A percentile compares a stretch with the other conserved stretches of the same genome.
Evolutionary conservation across 257 asterid species (phyloP).

Genomic region (Przewalskia tangutica): DNA sequence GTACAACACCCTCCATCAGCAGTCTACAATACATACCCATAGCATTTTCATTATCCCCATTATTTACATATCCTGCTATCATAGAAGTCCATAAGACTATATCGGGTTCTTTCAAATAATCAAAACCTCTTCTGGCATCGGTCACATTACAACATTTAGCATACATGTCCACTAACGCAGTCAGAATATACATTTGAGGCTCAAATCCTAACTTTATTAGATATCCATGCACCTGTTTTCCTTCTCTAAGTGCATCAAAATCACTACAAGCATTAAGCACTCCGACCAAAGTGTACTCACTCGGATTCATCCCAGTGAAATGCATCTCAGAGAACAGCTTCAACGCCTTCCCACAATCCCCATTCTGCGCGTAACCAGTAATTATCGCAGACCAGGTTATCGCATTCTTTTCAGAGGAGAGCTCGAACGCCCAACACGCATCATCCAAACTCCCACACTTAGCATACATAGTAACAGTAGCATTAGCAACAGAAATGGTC

Average conservation of each 20-base stretch:
- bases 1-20: conserved; percentile 50
- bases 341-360: conserved; percentile 54
- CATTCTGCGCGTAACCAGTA: conserved; percentile 70
- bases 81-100: conserved; percentile 81
- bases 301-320: conserved; percentile 45
- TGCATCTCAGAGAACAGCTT: conserved; percentile 62
- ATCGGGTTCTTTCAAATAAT: conserved; percentile 45
- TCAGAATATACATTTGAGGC: conserved; percentile 57
- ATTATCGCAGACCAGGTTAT: conserved; percentile 90
- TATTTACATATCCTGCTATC: conserved; percentile 72
- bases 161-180: conserved; percentile 84
- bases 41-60: conserved; percentile 66
- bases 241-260: conserved; percentile 32
- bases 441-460: conserved; percentile 56
- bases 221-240: conserved; percentile 63
- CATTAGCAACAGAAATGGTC: conserved; percentile 61
- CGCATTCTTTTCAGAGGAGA: conserved; percentile 38
- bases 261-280: conserved; percentile 82
- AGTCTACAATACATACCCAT: conserved; percentile 55
- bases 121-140: conserved; percentile 66
- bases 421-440: conserved; percentile 45
- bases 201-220: conserved; percentile 54
- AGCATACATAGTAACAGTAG: conserved; percentile 71
- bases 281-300: conserved; percentile 72
- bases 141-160: conserved; percentile 59